Evolutionary conservation across 2,329 filamentous ascomycete species (phyloP).

Genomic region (Pseudocercospora crystallina): DNA sequence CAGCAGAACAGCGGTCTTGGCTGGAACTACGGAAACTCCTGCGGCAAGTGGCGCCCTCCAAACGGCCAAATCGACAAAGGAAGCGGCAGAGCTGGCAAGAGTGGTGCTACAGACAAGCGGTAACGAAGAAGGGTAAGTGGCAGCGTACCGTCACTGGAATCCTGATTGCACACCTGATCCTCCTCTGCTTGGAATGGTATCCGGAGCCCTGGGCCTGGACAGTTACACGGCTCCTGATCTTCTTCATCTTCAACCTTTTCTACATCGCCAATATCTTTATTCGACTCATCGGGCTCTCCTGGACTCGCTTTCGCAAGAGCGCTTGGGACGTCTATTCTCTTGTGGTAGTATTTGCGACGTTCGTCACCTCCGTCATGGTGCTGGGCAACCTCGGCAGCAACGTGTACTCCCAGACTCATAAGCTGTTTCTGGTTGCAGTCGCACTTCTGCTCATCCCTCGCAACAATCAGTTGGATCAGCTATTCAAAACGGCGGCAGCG

Average conservation of each 20-base stretch:
- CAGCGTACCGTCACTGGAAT: slow-evolving; percentile 77
- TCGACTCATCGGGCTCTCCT: slow-evolving; percentile 83
- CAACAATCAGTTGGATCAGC: slow-evolving; percentile 94
- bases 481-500: slow-evolving; percentile 97
- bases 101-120: slow-evolving; percentile 92
- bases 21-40: slow-evolving; percentile 89
- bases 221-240: slow-evolving; percentile 60
- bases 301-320: slow-evolving; percentile 86
- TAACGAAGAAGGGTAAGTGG: slow-evolving; percentile 92
- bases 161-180: slow-evolving; percentile 76
- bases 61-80: slow-evolving; percentile 77
- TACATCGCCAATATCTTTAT: slow-evolving; percentile 82
- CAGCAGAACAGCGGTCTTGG: slow-evolving; percentile 94
- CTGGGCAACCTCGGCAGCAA: slow-evolving; percentile 58
- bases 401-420: slow-evolving; percentile 80
- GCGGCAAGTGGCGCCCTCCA: slow-evolving; percentile 90
- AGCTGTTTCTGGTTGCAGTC: slow-evolving; percentile 88
- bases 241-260: slow-evolving; percentile 73
- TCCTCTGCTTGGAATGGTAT: slow-evolving; percentile 85
- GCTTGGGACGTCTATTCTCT: slow-evolving; percentile 95
- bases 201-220: slow-evolving; percentile 73
- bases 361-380: slow-evolving; percentile 77
- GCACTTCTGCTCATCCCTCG: slow-evolving; percentile 88
- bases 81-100: slow-evolving; percentile 74
- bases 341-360: slow-evolving; percentile 73